A percentile compares a stretch with the other conserved stretches of the same genome.
Conservation (phyloP, 2,329 filamentous ascomycete species). For the Amylocarpus encephaloides region DNA sequence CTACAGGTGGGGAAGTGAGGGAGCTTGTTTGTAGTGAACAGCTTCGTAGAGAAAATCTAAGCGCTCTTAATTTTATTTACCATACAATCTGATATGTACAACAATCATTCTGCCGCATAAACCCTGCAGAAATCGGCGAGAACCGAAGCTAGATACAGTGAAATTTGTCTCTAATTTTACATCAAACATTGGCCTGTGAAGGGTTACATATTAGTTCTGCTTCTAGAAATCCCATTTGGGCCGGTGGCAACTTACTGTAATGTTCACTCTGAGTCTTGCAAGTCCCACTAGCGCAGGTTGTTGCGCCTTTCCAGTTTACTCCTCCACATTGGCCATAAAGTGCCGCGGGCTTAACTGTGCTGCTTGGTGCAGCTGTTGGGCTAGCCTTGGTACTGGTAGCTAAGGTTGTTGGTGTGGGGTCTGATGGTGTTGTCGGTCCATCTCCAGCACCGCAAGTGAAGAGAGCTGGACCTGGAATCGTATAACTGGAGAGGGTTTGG, state of each 20-base stretch:
- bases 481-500: conserved; percentile 32
- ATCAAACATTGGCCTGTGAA: background rate
- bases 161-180: background rate
- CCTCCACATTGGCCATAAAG: conserved; percentile 23
- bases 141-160: too few species aligned
- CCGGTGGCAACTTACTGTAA: conserved; percentile 9
- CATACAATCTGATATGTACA: too few species aligned
- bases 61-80: too few species aligned
- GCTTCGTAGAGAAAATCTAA: too few species aligned
- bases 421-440: background rate
- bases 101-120: too few species aligned
- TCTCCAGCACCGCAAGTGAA: conserved; percentile 15
- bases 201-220: too few species aligned
- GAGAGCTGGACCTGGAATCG: conserved; percentile 36
- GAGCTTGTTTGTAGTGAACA: too few species aligned
- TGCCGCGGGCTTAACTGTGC: background rate
- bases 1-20: too few species aligned
- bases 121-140: too few species aligned
- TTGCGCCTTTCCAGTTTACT: conserved; percentile 16
- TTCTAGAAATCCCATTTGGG: too few species aligned
- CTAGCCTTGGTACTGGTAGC: conserved; percentile 1
- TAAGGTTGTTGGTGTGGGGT: conserved; percentile 1
- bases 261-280: conserved; percentile 15
- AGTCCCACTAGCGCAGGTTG: conserved; percentile 15
- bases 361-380: background rate